Conservation (phyloP, 2,329 filamentous ascomycete species). For the Teratosphaeria nubilosa region DNA sequence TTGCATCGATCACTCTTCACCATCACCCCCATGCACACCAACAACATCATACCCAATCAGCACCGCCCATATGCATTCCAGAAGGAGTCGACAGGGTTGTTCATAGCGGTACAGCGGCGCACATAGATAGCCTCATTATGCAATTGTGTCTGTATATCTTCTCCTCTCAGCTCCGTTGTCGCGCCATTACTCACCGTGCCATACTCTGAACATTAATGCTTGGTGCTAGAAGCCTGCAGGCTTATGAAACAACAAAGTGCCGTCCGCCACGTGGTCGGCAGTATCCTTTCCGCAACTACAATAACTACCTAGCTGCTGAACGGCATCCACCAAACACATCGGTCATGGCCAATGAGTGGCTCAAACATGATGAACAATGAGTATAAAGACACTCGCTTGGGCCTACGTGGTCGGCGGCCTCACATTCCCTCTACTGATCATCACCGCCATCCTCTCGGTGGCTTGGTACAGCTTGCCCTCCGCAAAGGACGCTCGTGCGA, state of each 20-base stretch:
- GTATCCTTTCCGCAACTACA: no score
- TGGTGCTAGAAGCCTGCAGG: no score
- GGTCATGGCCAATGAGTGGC: no score
- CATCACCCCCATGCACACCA: not conserved
- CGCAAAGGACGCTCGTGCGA: not conserved
- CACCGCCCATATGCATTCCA: not conserved
- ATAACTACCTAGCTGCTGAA: no score
- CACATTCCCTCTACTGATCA: slow-evolving; percentile 70
- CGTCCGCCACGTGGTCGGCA: no score
- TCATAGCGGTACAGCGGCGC: not conserved
- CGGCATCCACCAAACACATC: no score
- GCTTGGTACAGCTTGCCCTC: not conserved
- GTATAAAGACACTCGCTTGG: slow-evolving; percentile 50
- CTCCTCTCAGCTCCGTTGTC: no score
- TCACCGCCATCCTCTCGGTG: slow-evolving; percentile 46
- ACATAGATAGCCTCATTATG: no score
- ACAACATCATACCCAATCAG: not conserved
- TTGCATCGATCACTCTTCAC: not conserved
- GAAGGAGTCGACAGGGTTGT: not conserved
- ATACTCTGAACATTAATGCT: no score
- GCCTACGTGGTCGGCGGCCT: slow-evolving; percentile 79
- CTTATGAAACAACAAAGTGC: no score
- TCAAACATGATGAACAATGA: slow-evolving; percentile 13
- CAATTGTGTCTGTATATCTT: no score
- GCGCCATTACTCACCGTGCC: no score